These are phyloP conservation scores for Coffea canephora DNA, from an alignment of 257 asterid species.

Conservation along the genomic window DNA sequence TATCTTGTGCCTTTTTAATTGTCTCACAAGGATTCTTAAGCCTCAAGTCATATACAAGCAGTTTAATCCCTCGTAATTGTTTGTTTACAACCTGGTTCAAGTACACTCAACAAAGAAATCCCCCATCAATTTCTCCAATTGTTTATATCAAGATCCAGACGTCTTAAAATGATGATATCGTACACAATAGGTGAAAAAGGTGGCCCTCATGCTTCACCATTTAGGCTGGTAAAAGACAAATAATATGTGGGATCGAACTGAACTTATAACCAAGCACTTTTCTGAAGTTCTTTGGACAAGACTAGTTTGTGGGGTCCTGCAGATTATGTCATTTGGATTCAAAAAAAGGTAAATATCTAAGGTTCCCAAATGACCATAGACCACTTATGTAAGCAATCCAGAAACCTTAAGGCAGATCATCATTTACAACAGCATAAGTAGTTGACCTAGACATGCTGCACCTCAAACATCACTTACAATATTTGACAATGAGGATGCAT, in stretches of 20 bases:
- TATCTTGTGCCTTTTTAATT: too few species aligned
- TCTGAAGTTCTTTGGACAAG: not conserved
- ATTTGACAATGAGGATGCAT: conserved; percentile 76
- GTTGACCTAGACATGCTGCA: not conserved
- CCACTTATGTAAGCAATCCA: not conserved
- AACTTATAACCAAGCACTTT: not conserved
- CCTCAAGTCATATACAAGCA: not conserved
- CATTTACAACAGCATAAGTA: not conserved
- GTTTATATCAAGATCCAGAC: not conserved
- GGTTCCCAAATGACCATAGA: not conserved
- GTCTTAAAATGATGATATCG: not conserved
- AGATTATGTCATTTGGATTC: not conserved
- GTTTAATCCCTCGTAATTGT: not conserved
- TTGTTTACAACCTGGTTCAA: not conserved
- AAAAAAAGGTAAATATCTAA: not conserved
- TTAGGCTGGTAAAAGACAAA: not conserved
- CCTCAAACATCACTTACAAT: conserved; percentile 51
- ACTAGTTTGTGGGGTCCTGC: not conserved
- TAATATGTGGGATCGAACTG: not conserved
- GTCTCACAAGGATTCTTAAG: not conserved
- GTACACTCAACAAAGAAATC: not conserved
- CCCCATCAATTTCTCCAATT: not conserved
- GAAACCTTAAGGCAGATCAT: not conserved
- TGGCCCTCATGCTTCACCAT: not conserved
- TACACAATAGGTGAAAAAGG: not conserved